Conservation (phyloP, 2,329 filamentous ascomycete species). For the Pyrenophora teres region DNA sequence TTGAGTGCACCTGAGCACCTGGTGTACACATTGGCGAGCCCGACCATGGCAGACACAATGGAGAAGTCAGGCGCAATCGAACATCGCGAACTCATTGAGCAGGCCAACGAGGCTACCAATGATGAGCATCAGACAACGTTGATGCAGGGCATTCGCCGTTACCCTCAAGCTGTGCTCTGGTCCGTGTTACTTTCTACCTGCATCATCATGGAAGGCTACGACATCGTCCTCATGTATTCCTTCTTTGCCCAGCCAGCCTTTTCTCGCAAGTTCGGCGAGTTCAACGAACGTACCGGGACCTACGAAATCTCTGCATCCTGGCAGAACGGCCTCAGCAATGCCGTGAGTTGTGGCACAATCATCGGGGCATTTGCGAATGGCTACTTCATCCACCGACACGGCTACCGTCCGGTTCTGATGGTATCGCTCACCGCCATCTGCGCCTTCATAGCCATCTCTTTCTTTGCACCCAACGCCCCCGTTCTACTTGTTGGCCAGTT, state of each 20-base stretch:
- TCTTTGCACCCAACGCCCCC: constrained; percentile 25
- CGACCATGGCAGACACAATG: constrained; percentile 2
- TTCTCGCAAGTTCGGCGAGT: constrained; percentile 46
- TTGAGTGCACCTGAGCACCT: background rate
- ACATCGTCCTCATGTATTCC: constrained; percentile 76
- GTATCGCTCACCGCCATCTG: constrained; percentile 17
- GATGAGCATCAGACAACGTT: constrained; percentile 51
- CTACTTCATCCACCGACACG: constrained; percentile 45
- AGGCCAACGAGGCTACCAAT: constrained; percentile 17
- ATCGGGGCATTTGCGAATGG: constrained; percentile 49
- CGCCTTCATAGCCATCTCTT: constrained; percentile 27
- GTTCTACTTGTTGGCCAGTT: constrained; percentile 26
- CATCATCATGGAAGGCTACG: constrained; percentile 88
- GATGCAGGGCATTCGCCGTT: constrained; percentile 72
- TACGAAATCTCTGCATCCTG: constrained; percentile 49
- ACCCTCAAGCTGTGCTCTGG: constrained; percentile 83
- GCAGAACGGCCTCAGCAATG: constrained; percentile 51
- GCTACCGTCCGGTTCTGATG: constrained; percentile 31
- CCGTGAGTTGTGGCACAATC: constrained; percentile 47
- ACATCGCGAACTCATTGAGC: constrained; percentile 11
- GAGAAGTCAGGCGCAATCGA: constrained; percentile 9
- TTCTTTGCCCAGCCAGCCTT: constrained; percentile 61
- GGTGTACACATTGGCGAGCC: background rate
- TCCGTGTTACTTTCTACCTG: constrained; percentile 80
- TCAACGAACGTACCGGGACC: constrained; percentile 27